Percentiles rank a stretch among this genome's conserved stretches.
phyloP scores from a whole-genome alignment of 176 grass and related monocot species.

The Pharus latifolius region DNA sequence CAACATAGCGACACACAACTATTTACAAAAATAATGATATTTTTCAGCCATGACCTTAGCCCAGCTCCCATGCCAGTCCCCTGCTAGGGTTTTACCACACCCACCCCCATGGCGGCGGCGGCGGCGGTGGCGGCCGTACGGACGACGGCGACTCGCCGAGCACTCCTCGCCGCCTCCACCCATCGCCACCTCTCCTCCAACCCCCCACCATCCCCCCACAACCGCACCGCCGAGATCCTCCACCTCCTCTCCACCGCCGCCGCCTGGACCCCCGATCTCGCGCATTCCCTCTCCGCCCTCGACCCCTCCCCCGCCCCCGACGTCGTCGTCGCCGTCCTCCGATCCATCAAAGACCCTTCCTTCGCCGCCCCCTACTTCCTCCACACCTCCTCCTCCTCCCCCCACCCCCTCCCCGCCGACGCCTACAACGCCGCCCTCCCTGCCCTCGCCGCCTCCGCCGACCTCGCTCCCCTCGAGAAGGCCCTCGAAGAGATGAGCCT shows the following conservation, averaged over 20 bases:
- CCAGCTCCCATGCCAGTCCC: too few species aligned
- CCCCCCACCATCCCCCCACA: not conserved
- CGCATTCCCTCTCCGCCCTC: constrained; percentile 34
- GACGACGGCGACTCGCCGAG: not conserved
- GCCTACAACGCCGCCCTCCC: constrained; percentile 57
- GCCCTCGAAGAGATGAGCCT: constrained; percentile 74
- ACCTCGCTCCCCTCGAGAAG: constrained; percentile 43
- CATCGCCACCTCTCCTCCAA: not conserved
- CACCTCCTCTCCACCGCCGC: constrained; percentile 27
- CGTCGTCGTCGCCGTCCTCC: constrained; percentile 44
- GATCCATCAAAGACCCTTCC: constrained; percentile 33
- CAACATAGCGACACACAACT: too few species aligned
- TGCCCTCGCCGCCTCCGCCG: constrained; percentile 33
- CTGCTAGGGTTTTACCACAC: constrained; percentile 17
- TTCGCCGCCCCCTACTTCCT: constrained; percentile 64
- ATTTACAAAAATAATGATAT: too few species aligned
- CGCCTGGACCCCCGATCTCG: constrained; percentile 50
- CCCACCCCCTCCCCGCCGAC: constrained; percentile 34
- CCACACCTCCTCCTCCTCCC: constrained; percentile 29
- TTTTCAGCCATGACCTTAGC: too few species aligned
- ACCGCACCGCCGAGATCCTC: constrained; percentile 28
- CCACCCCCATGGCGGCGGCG: not conserved
- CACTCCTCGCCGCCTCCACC: not conserved
- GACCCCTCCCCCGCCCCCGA: constrained; percentile 26
- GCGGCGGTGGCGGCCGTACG: constrained; percentile 26